A percentile compares a stretch with the other conserved stretches of the same genome.
These are phyloP conservation scores for Cubamyces lactineus DNA, from an alignment of 768 basidiomycete genomes.

Conservation along the genomic window DNA sequence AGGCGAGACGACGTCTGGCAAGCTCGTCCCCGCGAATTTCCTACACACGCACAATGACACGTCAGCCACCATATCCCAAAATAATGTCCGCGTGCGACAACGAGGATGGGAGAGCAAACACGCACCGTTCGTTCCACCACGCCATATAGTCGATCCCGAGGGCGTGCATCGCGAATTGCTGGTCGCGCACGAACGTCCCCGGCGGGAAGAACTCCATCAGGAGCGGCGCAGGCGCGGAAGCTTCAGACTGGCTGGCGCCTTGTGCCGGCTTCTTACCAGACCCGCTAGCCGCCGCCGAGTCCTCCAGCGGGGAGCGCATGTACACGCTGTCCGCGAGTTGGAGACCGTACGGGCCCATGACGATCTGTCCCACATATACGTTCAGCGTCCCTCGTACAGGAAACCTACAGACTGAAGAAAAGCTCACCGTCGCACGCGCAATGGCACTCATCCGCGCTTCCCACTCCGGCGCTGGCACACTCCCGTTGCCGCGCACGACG, in stretches of 20 bases:
- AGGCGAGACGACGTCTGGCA: conserved; percentile 38
- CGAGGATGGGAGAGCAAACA: not conserved
- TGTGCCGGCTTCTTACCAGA: not conserved
- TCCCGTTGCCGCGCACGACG: conserved; percentile 50
- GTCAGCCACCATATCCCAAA: not conserved
- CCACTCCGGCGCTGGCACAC: conserved; percentile 49
- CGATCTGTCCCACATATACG: conserved; percentile 44
- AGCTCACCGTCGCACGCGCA: conserved; percentile 68
- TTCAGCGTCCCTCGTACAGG: not conserved
- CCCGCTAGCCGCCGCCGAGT: conserved; percentile 12
- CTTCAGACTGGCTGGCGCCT: not conserved
- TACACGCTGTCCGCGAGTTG: conserved; percentile 72
- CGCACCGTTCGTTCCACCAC: conserved; percentile 50
- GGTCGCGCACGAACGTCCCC: conserved; percentile 65
- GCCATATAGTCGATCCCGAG: conserved; percentile 61
- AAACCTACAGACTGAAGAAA: conserved; percentile 5
- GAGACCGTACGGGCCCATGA: conserved; percentile 61
- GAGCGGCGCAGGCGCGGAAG: conserved; percentile 44
- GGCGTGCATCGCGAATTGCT: conserved; percentile 56
- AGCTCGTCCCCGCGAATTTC: conserved; percentile 37
- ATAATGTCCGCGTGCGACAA: too few relatives aligned
- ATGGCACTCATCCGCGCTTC: conserved; percentile 65
- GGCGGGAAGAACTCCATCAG: conserved; percentile 80
- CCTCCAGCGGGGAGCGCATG: conserved; percentile 57
- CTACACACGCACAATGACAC: conserved; percentile 31